Evolutionary conservation across 805 yeast species (phyloP).

Genomic region (Lachancea kluyveri): DNA sequence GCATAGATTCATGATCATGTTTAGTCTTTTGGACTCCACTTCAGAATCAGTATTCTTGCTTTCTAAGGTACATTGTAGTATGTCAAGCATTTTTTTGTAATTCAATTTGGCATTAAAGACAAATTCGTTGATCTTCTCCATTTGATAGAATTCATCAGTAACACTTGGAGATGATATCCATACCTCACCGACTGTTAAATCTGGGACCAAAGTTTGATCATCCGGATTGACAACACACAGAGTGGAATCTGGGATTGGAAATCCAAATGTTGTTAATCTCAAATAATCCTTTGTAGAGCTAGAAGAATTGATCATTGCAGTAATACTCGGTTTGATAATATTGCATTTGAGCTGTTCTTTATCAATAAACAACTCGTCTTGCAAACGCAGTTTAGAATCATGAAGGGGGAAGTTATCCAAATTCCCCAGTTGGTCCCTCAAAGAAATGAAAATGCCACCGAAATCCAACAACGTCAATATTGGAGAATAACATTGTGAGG

Average conservation of each 20-base stretch:
- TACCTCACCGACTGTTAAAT: conserved; percentile 85
- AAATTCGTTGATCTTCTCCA: conserved; percentile 31
- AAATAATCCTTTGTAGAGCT: conserved; percentile 41
- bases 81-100: conserved; percentile 24
- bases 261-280: conserved; percentile 88
- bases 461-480: conserved; percentile 84
- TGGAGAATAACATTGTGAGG: conserved; percentile 78
- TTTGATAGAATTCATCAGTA: conserved; percentile 44
- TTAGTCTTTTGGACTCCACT: conserved; percentile 19
- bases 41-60: neutral
- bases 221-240: conserved; percentile 94
- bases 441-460: conserved; percentile 91
- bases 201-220: conserved; percentile 64
- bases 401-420: conserved; percentile 29
- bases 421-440: conserved; percentile 74
- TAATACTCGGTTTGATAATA: conserved; percentile 25
- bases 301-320: conserved; percentile 28
- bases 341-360: conserved; percentile 32
- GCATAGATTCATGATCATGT: conserved; percentile 24
- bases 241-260: conserved; percentile 90
- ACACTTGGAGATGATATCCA: conserved; percentile 96
- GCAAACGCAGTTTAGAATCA: conserved; percentile 21
- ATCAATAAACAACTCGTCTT: conserved; percentile 31
- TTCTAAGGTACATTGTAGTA: conserved; percentile 1
- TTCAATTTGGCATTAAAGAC: conserved; percentile 31